Evolutionary conservation across 768 basidiomycete species (phyloP), one percentile per base, ranked within the genome.

Genomic region (Suillus subalutaceus): DNA sequence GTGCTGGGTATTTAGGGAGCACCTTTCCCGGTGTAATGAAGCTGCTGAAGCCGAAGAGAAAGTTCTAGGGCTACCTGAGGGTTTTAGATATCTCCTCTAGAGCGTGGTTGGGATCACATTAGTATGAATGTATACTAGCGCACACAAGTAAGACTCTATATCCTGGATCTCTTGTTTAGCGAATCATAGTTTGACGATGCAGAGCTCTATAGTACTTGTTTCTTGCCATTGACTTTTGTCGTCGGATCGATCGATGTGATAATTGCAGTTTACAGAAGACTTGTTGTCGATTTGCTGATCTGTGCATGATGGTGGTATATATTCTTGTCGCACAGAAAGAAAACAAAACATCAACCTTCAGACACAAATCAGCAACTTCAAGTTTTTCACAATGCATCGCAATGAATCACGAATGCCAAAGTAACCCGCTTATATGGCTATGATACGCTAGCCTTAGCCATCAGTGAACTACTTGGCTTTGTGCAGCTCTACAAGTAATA

Each of bases 11-110:
- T 84, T 87, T 73, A 78, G 83, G 43, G 64, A 70, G 30, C 77
- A 86, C 66, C 77, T 88, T 37, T 72, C 70, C 20, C 68, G 69
- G 26, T 67, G 83, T 64, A 87, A 87, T 69, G 67, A 69, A 63
- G 68, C 74, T 65, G 71, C 77, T 37, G 80, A 83, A 50, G 67
- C 62, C 59, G 73, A 75, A 35, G 85, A 84, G 66, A 73, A 72
- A 60, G 72, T 74, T 64, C 73, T 77, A 41, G 74, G 75, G 9
- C 70, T 74, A 46, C 72, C 72, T 23, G 73, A 75, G 66, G 82
- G 81, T 15, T 81, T 79, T 69, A 78, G 84, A 70, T 85, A 85
- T 70, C 72, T 84, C 46, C 72, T 85, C 58, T 86, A 78, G 64
- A 40, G 50, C 35, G 6, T 26, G 7, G 50, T 50, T 23, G 48